Evolutionary conservation across 2,329 filamentous ascomycete species (phyloP).

Genomic region (Aureobasidium sp.): DNA sequence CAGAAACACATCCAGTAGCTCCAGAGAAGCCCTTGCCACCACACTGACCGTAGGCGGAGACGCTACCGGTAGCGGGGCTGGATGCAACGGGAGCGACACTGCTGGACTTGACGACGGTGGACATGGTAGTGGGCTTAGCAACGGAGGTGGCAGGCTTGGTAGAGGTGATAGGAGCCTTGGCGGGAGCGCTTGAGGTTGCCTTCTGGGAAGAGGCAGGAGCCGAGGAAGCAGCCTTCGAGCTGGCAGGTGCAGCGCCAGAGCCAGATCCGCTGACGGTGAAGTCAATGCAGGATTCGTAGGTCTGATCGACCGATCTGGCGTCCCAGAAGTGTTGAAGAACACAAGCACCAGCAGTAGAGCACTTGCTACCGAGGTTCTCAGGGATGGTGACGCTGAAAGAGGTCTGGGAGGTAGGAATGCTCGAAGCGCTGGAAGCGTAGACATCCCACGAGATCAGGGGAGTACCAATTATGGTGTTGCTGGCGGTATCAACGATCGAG

Average conservation of each 20-base stretch:
- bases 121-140: background rate
- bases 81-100: background rate
- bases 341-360: constrained; percentile 41
- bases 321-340: constrained; percentile 58
- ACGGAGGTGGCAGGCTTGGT: background rate
- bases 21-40: constrained; percentile 29
- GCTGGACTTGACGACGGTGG: constrained; percentile 4
- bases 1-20: constrained; percentile 25
- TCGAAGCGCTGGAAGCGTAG: constrained; percentile 43
- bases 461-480: constrained; percentile 43
- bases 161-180: background rate
- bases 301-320: constrained; percentile 46
- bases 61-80: background rate
- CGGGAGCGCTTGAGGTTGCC: background rate
- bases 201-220: background rate
- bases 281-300: constrained; percentile 55
- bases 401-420: constrained; percentile 37
- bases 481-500: constrained; percentile 46
- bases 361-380: constrained; percentile 36
- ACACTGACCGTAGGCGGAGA: constrained; percentile 20
- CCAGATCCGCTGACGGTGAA: constrained; percentile 36
- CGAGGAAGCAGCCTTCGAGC: background rate
- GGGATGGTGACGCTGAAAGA: constrained; percentile 48
- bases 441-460: constrained; percentile 46
- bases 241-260: constrained; percentile 8